A percentile compares a stretch with the other conserved stretches of the same genome.
Conservation (phyloP, 139 green algal genomes). For the Limnomonas spitsbergensis region DNA sequence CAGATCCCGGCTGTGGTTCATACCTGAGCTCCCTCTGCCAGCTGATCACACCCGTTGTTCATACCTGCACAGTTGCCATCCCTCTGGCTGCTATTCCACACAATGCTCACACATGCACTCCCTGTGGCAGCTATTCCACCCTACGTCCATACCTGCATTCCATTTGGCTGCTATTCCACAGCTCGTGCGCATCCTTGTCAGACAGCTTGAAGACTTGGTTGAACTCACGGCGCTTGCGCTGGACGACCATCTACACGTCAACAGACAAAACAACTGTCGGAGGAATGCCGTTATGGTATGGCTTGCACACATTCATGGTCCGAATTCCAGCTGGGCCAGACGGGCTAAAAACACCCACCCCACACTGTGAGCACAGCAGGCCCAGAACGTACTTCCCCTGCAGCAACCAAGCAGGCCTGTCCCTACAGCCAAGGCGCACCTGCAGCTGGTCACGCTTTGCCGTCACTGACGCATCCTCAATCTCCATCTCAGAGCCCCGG, state of each 20-base stretch:
- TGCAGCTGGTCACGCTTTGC: background rate
- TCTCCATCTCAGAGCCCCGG: conserved; percentile 48
- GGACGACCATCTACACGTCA: conserved; percentile 38
- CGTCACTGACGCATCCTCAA: conserved; percentile 47
- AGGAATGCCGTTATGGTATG: too few relatives aligned
- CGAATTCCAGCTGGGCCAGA: too few relatives aligned
- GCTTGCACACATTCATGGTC: too few relatives aligned
- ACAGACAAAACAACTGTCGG: too few relatives aligned
- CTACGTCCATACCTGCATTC: conserved; percentile 36
- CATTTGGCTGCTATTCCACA: conserved; percentile 72
- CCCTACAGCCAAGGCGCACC: background rate
- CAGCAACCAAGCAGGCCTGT: too few relatives aligned
- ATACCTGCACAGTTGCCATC: too few relatives aligned
- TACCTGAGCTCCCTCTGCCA: too few relatives aligned
- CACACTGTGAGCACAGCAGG: too few relatives aligned
- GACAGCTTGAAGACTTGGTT: conserved; percentile 44
- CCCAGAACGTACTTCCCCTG: too few relatives aligned
- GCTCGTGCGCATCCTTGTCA: conserved; percentile 72
- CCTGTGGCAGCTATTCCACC: background rate
- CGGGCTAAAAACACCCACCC: too few relatives aligned
- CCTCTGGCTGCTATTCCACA: background rate
- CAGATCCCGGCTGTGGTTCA: too few relatives aligned
- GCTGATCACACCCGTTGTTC: too few relatives aligned
- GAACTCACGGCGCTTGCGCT: conserved; percentile 52
- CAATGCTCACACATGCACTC: background rate